A percentile compares a stretch with the other conserved stretches of the same genome.
These are phyloP conservation scores for Raphanus sativus DNA, from an alignment of 345 rosid genomes.

Conservation along the genomic window DNA sequence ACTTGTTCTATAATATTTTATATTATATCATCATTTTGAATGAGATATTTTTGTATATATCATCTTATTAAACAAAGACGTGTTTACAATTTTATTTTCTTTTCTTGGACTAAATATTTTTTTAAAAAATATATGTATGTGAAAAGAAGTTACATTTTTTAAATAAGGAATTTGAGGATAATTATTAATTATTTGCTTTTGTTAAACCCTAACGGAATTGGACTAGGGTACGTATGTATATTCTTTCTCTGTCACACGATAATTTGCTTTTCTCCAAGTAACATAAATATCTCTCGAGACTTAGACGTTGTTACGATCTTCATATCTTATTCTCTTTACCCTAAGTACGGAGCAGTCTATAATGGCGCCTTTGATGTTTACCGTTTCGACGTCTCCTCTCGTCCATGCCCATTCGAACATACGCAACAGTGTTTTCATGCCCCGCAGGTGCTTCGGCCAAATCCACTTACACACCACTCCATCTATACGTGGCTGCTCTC, in stretches of 20 bases:
- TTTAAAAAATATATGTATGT: too few species aligned
- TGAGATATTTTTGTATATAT: not conserved
- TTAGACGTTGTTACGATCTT: not conserved
- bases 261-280: too few species aligned
- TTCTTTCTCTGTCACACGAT: too few species aligned
- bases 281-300: not conserved
- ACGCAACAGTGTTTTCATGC: not conserved
- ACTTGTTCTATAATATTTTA: not conserved
- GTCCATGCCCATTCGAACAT: not conserved
- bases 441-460: not conserved
- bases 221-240: not conserved
- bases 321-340: not conserved
- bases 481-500: not conserved
- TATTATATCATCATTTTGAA: not conserved
- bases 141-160: too few species aligned
- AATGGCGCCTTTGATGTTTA: not conserved
- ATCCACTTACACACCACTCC: not conserved
- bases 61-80: not conserved
- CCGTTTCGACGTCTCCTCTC: not conserved
- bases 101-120: too few species aligned
- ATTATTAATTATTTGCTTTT: not conserved
- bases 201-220: not conserved
- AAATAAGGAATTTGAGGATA: not conserved
- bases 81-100: not conserved
- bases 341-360: not conserved